A percentile compares a stretch with the other conserved stretches of the same genome.
Conservation (phyloP, 805 yeast species). For the Saccharomyces mikatae region DNA sequence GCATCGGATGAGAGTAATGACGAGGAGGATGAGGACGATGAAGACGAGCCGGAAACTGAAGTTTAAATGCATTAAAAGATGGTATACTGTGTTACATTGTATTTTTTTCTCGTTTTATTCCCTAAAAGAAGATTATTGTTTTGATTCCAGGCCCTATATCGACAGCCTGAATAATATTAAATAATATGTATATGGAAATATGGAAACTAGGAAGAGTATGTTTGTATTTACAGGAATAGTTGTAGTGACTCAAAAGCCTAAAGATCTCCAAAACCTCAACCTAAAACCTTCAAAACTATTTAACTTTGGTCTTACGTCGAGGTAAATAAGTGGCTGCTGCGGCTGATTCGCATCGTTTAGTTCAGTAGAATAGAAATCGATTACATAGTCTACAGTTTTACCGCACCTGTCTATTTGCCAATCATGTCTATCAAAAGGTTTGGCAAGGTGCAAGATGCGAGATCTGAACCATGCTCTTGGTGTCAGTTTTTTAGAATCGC, state of each 20-base stretch:
- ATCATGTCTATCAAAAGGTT: slow-evolving; percentile 94
- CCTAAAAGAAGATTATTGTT: background rate
- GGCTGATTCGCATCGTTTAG: slow-evolving; percentile 36
- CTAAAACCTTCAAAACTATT: slow-evolving; percentile 73
- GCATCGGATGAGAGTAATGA: slow-evolving; percentile 36
- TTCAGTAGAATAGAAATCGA: slow-evolving; percentile 68
- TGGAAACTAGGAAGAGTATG: background rate
- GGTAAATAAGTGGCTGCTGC: slow-evolving; percentile 39
- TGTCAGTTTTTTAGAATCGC: slow-evolving; percentile 76
- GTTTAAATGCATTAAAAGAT: background rate
- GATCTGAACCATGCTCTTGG: slow-evolving; percentile 74
- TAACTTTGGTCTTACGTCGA: slow-evolving; percentile 90
- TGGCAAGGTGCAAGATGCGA: slow-evolving; percentile 56
- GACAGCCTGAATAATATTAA: background rate
- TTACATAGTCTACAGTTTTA: slow-evolving; percentile 73
- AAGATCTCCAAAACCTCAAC: slow-evolving; percentile 55
- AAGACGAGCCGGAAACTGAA: slow-evolving; percentile 3
- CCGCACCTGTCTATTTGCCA: slow-evolving; percentile 90
- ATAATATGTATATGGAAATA: background rate
- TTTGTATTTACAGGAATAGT: slow-evolving; percentile 1
- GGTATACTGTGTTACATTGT: background rate
- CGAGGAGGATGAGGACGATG: slow-evolving; percentile 27
- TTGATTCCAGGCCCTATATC: background rate
- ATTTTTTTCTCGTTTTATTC: background rate
- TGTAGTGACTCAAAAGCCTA: slow-evolving; percentile 38